A percentile compares a stretch with the other conserved stretches of the same genome.
phyloP scores from a whole-genome alignment of 257 asterid species.

The Rhazya stricta region DNA sequence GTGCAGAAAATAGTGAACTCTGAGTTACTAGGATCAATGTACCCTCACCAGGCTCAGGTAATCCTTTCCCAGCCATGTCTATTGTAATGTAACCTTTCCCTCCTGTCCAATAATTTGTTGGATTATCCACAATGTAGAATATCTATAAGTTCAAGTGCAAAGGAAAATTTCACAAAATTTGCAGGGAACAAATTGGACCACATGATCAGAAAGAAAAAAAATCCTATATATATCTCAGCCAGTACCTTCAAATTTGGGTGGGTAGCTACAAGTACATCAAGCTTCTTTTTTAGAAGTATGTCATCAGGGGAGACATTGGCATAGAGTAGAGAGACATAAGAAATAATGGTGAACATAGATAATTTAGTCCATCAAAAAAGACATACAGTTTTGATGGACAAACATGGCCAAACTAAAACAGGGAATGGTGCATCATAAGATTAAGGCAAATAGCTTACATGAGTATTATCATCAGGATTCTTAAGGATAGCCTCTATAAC shows the following conservation, averaged over 20 bases:
- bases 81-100: slow-evolving; percentile 77
- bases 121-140: slow-evolving; percentile 86
- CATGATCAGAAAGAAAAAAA: background rate
- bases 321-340: slow-evolving; percentile 77
- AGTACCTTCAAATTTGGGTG: slow-evolving; percentile 84
- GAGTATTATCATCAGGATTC: slow-evolving; percentile 87
- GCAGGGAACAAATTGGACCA: background rate
- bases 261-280: slow-evolving; percentile 71
- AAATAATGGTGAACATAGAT: slow-evolving; percentile 2
- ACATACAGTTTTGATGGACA: background rate
- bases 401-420: background rate
- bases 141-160: slow-evolving; percentile 38
- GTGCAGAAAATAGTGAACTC: background rate
- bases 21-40: slow-evolving; percentile 80
- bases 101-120: slow-evolving; percentile 82
- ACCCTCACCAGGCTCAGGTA: slow-evolving; percentile 81
- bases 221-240: slow-evolving; percentile 12
- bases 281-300: slow-evolving; percentile 92
- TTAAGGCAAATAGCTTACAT: slow-evolving; percentile 35
- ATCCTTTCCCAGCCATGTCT: slow-evolving; percentile 82
- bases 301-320: slow-evolving; percentile 96
- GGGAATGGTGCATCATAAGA: slow-evolving; percentile 5
- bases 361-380: slow-evolving; percentile 5
- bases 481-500: slow-evolving; percentile 81
- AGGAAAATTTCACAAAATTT: slow-evolving; percentile 8